Evolutionary conservation across 768 basidiomycete species (phyloP), one percentile per base, ranked within the genome.

Genomic region (Russula earlei): DNA sequence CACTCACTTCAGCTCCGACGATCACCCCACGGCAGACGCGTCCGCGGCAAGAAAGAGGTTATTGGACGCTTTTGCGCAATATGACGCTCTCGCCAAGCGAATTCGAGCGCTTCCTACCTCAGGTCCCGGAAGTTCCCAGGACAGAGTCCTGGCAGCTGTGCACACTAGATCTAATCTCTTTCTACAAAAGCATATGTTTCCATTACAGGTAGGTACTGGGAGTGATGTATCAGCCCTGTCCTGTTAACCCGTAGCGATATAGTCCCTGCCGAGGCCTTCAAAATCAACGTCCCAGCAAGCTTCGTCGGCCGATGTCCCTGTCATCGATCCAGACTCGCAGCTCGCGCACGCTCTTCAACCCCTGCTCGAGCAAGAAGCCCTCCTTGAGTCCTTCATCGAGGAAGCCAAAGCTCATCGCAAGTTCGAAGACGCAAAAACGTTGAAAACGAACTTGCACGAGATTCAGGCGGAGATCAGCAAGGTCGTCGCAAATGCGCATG

Each of bases 361-460:
- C 2, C 72, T 97, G 12, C 77, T 97, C 15, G 93, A 97, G 70
- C 95, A 98, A 69, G 95, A 99, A 69, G 85, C 87, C 2, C 76
- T 97, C 45, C 77, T 99, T 19, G 89, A 94, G 69, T 78, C 83
- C 2, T 97, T 93, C 65, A 81, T 98, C 8, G 84, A 87, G 62
- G 92, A 97, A 67, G 95, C 95, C 6, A 86, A 84, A 69, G 78
- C 83, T 2, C 85, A 86, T 62, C 77, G 95, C 41, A 98, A 98
- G 71, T 97, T 98, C 61, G 95, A 98, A 69, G 96, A 99, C 66
- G 87, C 87, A 14, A 87, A 87, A 69, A 87, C 86, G 4, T 72
- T 99, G 59, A 84, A 88, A 66, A 67, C 71, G 31, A 94, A 86
- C 67, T 68, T 97, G 49, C 75, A 72, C 44, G 95, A 98, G 72